Base-by-base conservation (phyloP, 164 flowering plant species). In the Aristolochia californica region DNA sequence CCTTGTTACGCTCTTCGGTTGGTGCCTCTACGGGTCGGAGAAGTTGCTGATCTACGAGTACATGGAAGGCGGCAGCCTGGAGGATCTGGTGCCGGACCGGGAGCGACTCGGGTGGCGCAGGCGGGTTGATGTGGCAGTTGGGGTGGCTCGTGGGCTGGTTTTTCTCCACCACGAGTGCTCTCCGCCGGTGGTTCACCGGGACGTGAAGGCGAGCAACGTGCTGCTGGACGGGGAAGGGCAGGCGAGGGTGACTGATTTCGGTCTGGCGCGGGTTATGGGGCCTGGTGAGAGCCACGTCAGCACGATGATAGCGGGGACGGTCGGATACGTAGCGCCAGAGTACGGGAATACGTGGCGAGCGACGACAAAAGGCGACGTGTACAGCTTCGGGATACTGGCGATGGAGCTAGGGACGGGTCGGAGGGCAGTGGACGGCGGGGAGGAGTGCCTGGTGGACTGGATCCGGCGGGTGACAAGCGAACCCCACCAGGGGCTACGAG, bases 281-380 rank as follows among this genome's bases (percentile, higher is more conserved):
- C 78, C 65, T 0, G 96, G 94, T 3, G 82, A 75, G 11, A 91
- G 81, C 65, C 98, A 91, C 50, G 91, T 91, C 13, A 84, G 88
- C 80, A 91, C 98, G 10, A 70, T 80, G 72, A 82, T 91, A 25
- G 98, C 96, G 0, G 98, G 98, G 20, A 88, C 98, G 0, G 70
- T 91, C 2, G 98, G 98, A 0, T 91, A 91, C 61, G 96, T 91
- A 11, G 94, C 96, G 1, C 97, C 98, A 0, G 98, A 91, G 51
- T 91, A 91, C 45, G 88, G 96, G 23, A 90, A 84, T 20, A 83
- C 88, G 8, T 83, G 91, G 91, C 82, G 77, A 10, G 98, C 98
- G 9, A 87, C 95, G 0, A 85, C 98, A 0, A 83, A 82, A 58
- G 98, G 98, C 0, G 98, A 91, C 58, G 98, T 91, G 28, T 91